phyloP scores from a whole-genome alignment of 441 rosid species.

The Adansonia madagascariensis region DNA sequence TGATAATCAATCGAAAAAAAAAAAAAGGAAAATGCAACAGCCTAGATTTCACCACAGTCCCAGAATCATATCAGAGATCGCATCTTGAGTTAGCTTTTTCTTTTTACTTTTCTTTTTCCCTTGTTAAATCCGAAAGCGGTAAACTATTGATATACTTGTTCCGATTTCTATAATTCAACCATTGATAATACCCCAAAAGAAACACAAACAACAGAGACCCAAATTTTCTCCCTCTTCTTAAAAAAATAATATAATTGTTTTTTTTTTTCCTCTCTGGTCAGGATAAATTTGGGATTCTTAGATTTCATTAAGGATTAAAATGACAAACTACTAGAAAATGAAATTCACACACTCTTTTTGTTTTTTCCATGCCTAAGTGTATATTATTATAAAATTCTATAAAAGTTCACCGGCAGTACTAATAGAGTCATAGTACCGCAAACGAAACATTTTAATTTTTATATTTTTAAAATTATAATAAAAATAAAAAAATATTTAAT shows the following conservation, averaged over 20 bases:
- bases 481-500: too few relatives aligned
- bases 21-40: constrained; percentile 25
- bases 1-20: constrained; percentile 28
- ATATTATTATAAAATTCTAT: too few relatives aligned
- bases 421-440: too few relatives aligned
- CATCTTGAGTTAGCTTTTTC: constrained; percentile 23
- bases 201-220: constrained; percentile 11
- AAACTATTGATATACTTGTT: background rate
- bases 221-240: background rate
- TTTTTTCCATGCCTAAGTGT: too few relatives aligned
- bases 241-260: background rate
- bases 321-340: background rate
- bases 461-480: too few relatives aligned
- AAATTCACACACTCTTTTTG: background rate
- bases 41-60: constrained; percentile 26
- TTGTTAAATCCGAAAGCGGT: constrained; percentile 15
- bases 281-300: constrained; percentile 22
- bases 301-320: background rate
- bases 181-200: constrained; percentile 17
- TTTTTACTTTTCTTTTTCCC: background rate
- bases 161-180: constrained; percentile 20
- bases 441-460: too few relatives aligned
- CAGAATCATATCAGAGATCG: constrained; percentile 35
- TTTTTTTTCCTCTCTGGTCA: background rate
- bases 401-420: too few relatives aligned